Evolutionary conservation across 176 grass and related monocot genomes (phyloP).

Genomic region (Zoysia japonica): DNA sequence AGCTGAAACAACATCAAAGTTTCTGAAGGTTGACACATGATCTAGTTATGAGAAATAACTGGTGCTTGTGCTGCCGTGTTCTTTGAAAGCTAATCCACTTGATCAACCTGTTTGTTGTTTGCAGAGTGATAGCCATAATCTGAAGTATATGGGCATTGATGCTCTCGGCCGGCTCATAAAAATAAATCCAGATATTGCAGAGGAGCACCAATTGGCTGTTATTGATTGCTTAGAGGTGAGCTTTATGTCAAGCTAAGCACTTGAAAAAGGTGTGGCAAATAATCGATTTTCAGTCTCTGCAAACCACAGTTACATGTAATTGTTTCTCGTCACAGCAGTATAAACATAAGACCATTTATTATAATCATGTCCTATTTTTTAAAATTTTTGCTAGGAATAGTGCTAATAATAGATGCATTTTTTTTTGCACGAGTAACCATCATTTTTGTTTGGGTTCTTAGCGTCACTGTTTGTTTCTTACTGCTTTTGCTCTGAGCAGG

Average conservation of each 20-base stretch:
- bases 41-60: neutral
- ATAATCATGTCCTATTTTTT: no score
- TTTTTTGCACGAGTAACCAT: no score
- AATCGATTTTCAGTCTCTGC: neutral
- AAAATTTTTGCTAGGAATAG: no score
- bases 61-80: neutral
- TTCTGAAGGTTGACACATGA: conserved; percentile 74
- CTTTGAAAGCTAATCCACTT: conserved; percentile 26
- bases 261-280: neutral
- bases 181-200: conserved; percentile 99
- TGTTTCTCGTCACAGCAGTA: neutral
- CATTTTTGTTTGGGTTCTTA: neutral
- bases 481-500: conserved; percentile 50
- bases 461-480: conserved; percentile 24
- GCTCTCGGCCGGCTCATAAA: conserved; percentile 92
- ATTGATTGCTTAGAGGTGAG: conserved; percentile 99
- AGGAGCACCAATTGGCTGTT: conserved; percentile 97
- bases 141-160: conserved; percentile 99
- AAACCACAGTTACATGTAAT: conserved; percentile 1
- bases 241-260: neutral
- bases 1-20: conserved; percentile 95
- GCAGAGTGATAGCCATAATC: conserved; percentile 98
- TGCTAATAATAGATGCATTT: no score
- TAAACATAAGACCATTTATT: no score
- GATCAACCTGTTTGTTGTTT: neutral